These are phyloP conservation scores for Phytophthora chlamydospora DNA, from an alignment of 352 stramenopile genomes.

Conservation along the genomic window DNA sequence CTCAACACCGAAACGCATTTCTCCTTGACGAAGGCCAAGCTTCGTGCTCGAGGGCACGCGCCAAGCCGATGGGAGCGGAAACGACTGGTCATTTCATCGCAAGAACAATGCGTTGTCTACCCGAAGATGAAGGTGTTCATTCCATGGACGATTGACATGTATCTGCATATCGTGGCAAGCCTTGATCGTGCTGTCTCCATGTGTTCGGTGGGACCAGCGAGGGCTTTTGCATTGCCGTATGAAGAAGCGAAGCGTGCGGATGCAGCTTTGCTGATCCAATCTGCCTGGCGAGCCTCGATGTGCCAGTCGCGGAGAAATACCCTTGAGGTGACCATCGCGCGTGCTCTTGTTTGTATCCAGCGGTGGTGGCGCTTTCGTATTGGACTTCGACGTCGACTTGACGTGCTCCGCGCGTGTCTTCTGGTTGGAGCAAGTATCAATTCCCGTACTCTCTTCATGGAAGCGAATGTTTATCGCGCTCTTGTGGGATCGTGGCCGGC, in stretches of 20 bases:
- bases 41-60: constrained; percentile 57
- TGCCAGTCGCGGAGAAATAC: constrained; percentile 47
- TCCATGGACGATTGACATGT: constrained; percentile 83
- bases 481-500: constrained; percentile 49
- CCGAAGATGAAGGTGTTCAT: constrained; percentile 67
- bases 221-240: constrained; percentile 63
- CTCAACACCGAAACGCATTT: constrained; percentile 21
- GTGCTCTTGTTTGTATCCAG: constrained; percentile 67
- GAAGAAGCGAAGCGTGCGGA: constrained; percentile 53
- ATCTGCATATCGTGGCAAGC: constrained; percentile 61
- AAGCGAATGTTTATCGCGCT: constrained; percentile 53
- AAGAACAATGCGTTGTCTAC: constrained; percentile 31
- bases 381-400: constrained; percentile 53
- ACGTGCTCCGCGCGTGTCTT: constrained; percentile 56
- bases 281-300: constrained; percentile 49
- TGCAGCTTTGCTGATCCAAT: constrained; percentile 60
- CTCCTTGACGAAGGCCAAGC: constrained; percentile 39
- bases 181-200: constrained; percentile 38
- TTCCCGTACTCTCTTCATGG: constrained; percentile 72
- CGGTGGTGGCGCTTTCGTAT: constrained; percentile 70
- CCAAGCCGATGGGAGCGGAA: constrained; percentile 48
- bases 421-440: constrained; percentile 61
- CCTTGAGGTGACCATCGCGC: constrained; percentile 57
- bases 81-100: neutral
- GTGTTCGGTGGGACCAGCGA: constrained; percentile 35